Conservation (phyloP, 768 basidiomycete species). For the Leccinum subgranulosum region DNA sequence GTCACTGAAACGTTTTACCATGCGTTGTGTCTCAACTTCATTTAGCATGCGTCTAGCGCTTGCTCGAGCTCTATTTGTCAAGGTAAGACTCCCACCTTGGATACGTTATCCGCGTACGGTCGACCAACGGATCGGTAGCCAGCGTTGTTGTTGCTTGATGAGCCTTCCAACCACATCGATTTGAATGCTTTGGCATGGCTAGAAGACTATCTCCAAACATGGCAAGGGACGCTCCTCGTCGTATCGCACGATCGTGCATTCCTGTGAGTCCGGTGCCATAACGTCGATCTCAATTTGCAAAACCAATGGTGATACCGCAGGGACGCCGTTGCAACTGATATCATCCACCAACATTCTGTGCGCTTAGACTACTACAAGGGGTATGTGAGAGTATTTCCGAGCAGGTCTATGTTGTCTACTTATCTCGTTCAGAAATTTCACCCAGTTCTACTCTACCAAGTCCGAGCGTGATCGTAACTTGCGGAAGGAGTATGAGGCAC, state of each 20-base stretch:
- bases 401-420: not conserved
- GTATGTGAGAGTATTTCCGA: conserved; percentile 32
- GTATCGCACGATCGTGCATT: conserved; percentile 99
- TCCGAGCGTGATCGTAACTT: conserved; percentile 90
- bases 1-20: not conserved
- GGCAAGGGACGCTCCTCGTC: conserved; percentile 88
- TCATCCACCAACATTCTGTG: conserved; percentile 92
- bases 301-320: conserved; percentile 33
- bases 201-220: conserved; percentile 95
- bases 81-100: conserved; percentile 41
- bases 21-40: not conserved
- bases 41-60: conserved; percentile 91
- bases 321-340: conserved; percentile 96
- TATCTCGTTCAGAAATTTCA: conserved; percentile 71
- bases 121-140: conserved; percentile 41
- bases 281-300: not conserved
- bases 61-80: conserved; percentile 94
- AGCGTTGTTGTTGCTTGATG: conserved; percentile 77
- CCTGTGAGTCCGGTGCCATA: conserved; percentile 47
- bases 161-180: conserved; percentile 97
- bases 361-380: conserved; percentile 98
- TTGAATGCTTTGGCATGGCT: conserved; percentile 96
- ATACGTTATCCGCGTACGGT: not conserved
- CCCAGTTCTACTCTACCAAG: conserved; percentile 98
- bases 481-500: conserved; percentile 93